phyloP scores from a whole-genome alignment of 2,329 filamentous ascomycete species.

The Passalora sequoiae region DNA sequence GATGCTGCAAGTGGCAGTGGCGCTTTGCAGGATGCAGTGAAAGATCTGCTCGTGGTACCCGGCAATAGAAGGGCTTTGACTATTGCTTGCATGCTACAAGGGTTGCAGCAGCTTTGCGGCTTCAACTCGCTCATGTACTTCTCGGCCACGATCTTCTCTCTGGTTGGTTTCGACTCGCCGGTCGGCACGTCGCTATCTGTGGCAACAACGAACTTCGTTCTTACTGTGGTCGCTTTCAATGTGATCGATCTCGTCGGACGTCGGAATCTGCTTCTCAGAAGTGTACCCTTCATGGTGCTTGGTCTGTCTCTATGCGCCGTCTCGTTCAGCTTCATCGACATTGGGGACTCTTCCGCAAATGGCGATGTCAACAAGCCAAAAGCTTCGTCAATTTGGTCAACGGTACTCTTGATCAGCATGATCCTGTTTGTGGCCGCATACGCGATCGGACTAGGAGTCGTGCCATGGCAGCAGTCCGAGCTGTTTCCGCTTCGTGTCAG shows the following conservation, averaged over 20 bases:
- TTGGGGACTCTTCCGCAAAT: conserved; percentile 27
- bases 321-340: conserved; percentile 63
- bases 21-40: conserved; percentile 8
- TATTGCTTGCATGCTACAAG: conserved; percentile 83
- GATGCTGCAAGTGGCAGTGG: conserved; percentile 1
- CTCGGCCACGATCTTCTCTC: conserved; percentile 44
- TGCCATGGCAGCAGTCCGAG: conserved; percentile 95
- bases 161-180: conserved; percentile 43
- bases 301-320: conserved; percentile 67
- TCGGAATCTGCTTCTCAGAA: conserved; percentile 65
- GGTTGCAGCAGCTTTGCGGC: conserved; percentile 63
- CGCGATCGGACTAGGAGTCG: conserved; percentile 80
- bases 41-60: conserved; percentile 38
- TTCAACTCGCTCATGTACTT: conserved; percentile 47
- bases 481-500: conserved; percentile 71
- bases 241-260: conserved; percentile 43
- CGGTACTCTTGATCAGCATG: conserved; percentile 66
- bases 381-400: conserved; percentile 28
- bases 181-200: conserved; percentile 43
- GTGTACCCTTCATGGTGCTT: conserved; percentile 75
- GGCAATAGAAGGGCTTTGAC: conserved; percentile 68
- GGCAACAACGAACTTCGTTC: conserved; percentile 43
- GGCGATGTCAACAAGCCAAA: conserved; percentile 21
- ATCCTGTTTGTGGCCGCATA: conserved; percentile 81
- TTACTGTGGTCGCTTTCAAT: conserved; percentile 44